Evolutionary conservation across 2,329 filamentous ascomycete genomes (phyloP).

Genomic region (Hymenoscyphus occultus): DNA sequence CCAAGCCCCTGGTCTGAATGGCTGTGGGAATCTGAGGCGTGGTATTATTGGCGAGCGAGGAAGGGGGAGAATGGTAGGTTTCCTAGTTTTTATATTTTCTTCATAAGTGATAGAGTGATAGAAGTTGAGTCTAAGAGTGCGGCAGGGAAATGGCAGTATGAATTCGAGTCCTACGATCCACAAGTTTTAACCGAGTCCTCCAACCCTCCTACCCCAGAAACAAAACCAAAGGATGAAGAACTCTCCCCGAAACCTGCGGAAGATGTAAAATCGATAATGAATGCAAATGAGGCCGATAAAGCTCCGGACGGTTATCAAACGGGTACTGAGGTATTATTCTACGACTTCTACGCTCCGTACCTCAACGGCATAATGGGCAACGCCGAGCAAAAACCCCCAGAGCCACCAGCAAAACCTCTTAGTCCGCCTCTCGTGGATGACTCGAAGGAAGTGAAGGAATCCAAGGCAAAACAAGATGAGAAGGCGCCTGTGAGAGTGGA

Average conservation of each 20-base stretch:
- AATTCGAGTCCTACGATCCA: not conserved
- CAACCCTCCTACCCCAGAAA: not conserved
- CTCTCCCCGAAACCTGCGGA: not conserved
- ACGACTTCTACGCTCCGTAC: not conserved
- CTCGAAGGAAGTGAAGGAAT: not conserved
- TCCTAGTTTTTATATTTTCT: not conserved
- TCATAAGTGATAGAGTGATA: not conserved
- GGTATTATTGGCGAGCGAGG: not conserved
- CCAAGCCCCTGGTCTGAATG: not conserved
- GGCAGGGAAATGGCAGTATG: not conserved
- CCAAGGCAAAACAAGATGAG: not conserved
- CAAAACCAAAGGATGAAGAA: not conserved
- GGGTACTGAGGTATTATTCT: not conserved
- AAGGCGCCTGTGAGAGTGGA: not conserved
- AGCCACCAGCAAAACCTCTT: not conserved
- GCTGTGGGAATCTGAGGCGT: not conserved
- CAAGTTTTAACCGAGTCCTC: not conserved
- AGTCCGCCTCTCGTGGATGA: not conserved
- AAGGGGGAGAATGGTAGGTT: not conserved
- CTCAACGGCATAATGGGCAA: not conserved
- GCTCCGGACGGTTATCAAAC: not conserved
- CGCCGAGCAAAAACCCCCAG: not conserved
- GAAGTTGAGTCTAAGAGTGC: not conserved
- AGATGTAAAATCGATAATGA: not conserved
- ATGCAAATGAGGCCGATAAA: not conserved